Base-by-base conservation (phyloP, 2,329 filamentous ascomycete genomes). In the Beauveria bassiana region DNA sequence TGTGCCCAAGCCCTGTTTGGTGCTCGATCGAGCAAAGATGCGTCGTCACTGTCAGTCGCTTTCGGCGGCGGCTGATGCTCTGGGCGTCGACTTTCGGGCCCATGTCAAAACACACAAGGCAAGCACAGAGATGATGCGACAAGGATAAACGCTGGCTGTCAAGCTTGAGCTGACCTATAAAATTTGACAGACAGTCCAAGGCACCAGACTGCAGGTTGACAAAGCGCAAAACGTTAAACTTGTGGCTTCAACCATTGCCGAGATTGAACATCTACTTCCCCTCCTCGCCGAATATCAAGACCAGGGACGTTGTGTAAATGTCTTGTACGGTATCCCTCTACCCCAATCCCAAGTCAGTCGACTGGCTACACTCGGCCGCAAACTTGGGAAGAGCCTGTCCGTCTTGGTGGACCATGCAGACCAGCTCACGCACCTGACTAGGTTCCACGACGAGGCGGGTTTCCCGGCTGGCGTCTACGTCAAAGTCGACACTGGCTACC, bases 31-130 rank as follows among this genome's bases (percentile, higher is more conserved):
- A 14, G 79, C 81, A 1, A 78, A 82, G 3, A 73, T 85, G 3
- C 70, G 72, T 4, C 72, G 78, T 3, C 85, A 88, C 62, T 88
- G 85, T 67, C 66, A 75, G 16, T 75, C 80, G 1, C 86, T 89
- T 79, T 75, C 84, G 0, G 67, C 77, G 0, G 78, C 83, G 0
- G 77, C 78, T 2, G 67, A 75, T 6, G 69, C 72, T 10, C 69
- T 88, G 0, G 74, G 74, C 0, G 75, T 87, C 0, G 77, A 73
- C 0, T 88, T 88, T 63, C 75, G 86, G 14, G 81, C 83, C 0
- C 86, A 89, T 66, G 78, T 88, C 5, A 88, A 88, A 70, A 87
- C 84, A 8, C 86, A 88, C 69, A 88, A 88, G 72, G 83, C 83
- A 5, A 43, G 46, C 18, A 3, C 3, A 31, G 28, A 28, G 24